A percentile compares a stretch with the other conserved stretches of the same genome.
phyloP scores from a whole-genome alignment of 1,284 basidiomycete genomes.

The Ceratobasidium theobromae region DNA sequence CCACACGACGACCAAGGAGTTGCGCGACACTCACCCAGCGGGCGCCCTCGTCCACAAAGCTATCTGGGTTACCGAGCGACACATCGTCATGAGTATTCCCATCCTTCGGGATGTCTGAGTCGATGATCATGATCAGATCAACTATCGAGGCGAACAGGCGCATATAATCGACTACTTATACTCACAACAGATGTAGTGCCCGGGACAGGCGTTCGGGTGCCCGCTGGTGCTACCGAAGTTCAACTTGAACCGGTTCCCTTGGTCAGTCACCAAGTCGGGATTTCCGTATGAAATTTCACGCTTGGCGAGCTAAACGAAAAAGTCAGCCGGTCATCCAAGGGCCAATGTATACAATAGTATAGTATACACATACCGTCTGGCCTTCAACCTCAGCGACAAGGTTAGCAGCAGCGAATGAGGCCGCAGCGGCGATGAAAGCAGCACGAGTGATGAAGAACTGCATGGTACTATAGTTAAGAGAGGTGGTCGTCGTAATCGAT shows the following conservation, averaged over 20 bases:
- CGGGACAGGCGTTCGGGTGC: constrained; percentile 19
- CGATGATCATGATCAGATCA: too few relatives aligned
- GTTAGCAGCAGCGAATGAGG: neutral
- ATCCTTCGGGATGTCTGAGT: constrained; percentile 6
- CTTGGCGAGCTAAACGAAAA: neutral
- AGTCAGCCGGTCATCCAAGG: neutral
- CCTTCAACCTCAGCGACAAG: constrained; percentile 3
- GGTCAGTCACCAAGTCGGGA: constrained; percentile 16
- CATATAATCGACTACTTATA: too few relatives aligned
- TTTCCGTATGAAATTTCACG: constrained; percentile 22
- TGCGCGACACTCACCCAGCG: constrained; percentile 4
- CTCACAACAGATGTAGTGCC: constrained; percentile 25
- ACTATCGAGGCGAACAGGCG: too few relatives aligned
- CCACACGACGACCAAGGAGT: neutral
- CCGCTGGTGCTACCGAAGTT: constrained; percentile 25
- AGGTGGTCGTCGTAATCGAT: too few relatives aligned
- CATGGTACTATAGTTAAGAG: neutral
- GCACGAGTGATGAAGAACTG: neutral
- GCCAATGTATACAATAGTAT: neutral
- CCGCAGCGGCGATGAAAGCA: neutral
- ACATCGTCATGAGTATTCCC: neutral
- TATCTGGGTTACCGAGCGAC: constrained; percentile 15
- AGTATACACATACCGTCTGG: neutral
- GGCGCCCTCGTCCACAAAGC: constrained; percentile 22
- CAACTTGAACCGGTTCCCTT: constrained; percentile 23